Percentiles rank a stretch among this genome's conserved stretches.
These are phyloP conservation scores for Pezicula rhizophila DNA, from an alignment of 2,329 filamentous ascomycete species.

Conservation along the genomic window DNA sequence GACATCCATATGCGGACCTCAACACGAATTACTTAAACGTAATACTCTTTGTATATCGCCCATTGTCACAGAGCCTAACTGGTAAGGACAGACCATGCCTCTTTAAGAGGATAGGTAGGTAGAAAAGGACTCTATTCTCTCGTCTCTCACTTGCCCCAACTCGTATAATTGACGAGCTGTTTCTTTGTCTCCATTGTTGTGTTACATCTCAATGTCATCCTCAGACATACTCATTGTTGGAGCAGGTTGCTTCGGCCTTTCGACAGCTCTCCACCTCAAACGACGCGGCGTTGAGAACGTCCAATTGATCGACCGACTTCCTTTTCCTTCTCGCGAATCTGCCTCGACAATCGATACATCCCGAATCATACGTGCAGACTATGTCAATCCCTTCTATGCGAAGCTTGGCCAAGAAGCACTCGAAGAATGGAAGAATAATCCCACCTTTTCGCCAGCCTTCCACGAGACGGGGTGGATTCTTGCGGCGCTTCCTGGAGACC, in stretches of 20 bases:
- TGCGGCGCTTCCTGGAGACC: not conserved
- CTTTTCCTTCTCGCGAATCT: constrained; percentile 47
- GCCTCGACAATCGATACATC: constrained; percentile 37
- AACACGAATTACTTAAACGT: too few relatives aligned
- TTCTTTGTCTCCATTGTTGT: too few relatives aligned
- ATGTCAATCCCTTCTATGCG: not conserved
- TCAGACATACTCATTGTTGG: constrained; percentile 25
- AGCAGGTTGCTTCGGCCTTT: constrained; percentile 33
- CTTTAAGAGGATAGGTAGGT: too few relatives aligned
- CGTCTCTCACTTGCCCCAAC: too few relatives aligned
- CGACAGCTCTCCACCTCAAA: constrained; percentile 34
- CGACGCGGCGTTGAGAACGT: constrained; percentile 36
- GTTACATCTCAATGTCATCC: too few relatives aligned
- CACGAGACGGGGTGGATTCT: constrained; percentile 28
- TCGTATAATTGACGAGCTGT: too few relatives aligned
- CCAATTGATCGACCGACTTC: constrained; percentile 38
- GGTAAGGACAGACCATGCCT: too few relatives aligned
- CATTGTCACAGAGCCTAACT: too few relatives aligned
- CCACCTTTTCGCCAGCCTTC: constrained; percentile 18
- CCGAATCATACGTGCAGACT: not conserved
- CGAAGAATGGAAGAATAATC: not conserved
- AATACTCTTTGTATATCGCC: too few relatives aligned
- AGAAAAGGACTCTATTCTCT: too few relatives aligned
- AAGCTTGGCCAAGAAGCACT: not conserved
- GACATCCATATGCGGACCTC: too few relatives aligned